A percentile compares a stretch with the other conserved stretches of the same genome.
phyloP scores from a whole-genome alignment of 306 rosid genomes.

The Cicer pinnatifidum region DNA sequence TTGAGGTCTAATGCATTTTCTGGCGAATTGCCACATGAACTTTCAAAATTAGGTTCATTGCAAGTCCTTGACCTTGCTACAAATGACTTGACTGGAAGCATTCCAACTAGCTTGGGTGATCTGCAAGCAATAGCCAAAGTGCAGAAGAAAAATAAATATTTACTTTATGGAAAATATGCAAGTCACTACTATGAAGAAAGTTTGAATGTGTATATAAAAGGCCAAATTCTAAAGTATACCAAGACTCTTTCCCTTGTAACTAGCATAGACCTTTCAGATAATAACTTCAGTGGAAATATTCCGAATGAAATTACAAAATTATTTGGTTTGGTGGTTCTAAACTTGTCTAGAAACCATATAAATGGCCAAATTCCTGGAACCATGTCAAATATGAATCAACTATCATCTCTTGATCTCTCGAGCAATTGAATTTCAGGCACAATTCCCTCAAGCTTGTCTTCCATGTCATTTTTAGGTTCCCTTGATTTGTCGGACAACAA shows the following conservation, averaged over 20 bases:
- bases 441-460: neutral
- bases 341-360: slow-evolving; percentile 14
- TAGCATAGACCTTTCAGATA: slow-evolving; percentile 10
- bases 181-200: slow-evolving; percentile 17
- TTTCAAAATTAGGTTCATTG: slow-evolving; percentile 9
- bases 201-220: slow-evolving; percentile 5
- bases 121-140: neutral
- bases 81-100: neutral
- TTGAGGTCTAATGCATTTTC: slow-evolving; percentile 15
- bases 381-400: slow-evolving; percentile 38
- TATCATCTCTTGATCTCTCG: slow-evolving; percentile 57
- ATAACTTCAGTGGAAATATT: slow-evolving; percentile 10
- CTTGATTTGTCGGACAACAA: neutral
- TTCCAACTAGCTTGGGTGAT: neutral
- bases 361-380: neutral
- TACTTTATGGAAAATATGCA: neutral
- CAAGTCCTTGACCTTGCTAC: neutral
- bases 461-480: neutral
- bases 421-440: slow-evolving; percentile 39
- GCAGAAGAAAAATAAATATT: neutral
- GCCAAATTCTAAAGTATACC: neutral
- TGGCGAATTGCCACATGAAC: neutral
- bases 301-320: slow-evolving; percentile 12
- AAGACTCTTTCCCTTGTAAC: slow-evolving; percentile 20
- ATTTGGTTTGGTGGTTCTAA: neutral